Percentiles rank a stretch among this genome's conserved stretches.
phyloP scores from a whole-genome alignment of 2,329 filamentous ascomycete genomes.

The Whalleya microplaca region DNA sequence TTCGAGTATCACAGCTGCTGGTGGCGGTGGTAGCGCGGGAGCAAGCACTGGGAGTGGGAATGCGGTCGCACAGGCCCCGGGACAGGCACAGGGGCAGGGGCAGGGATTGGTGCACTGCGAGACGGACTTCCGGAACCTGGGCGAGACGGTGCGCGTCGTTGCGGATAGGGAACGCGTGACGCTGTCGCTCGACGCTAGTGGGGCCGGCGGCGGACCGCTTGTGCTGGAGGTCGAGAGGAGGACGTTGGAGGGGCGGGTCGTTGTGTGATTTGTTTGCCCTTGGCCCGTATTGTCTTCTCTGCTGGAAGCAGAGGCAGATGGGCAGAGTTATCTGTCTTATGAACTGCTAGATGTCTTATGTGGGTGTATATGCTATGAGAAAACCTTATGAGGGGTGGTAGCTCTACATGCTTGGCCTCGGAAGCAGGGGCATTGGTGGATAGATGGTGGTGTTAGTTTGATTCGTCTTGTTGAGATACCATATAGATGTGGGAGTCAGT shows the following conservation, averaged over 20 bases:
- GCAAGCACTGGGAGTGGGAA: too few relatives aligned
- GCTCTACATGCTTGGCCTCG: too few relatives aligned
- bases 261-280: slow-evolving; percentile 18
- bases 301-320: too few relatives aligned
- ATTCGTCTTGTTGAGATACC: too few relatives aligned
- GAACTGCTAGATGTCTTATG: too few relatives aligned
- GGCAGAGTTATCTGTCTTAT: too few relatives aligned
- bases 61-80: slow-evolving; percentile 6
- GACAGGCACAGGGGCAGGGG: slow-evolving; percentile 21
- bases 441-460: too few relatives aligned
- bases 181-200: slow-evolving; percentile 70
- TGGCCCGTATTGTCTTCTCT: too few relatives aligned
- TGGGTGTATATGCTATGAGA: too few relatives aligned
- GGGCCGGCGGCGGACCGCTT: slow-evolving; percentile 66
- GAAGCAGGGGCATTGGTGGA: too few relatives aligned
- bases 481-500: too few relatives aligned
- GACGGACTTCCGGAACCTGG: slow-evolving; percentile 78
- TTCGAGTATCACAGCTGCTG: slow-evolving; percentile 8
- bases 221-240: slow-evolving; percentile 64
- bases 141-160: slow-evolving; percentile 76
- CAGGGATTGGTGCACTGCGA: slow-evolving; percentile 60
- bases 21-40: slow-evolving; percentile 17
- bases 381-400: too few relatives aligned
- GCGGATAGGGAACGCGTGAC: slow-evolving; percentile 73
- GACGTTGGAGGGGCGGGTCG: slow-evolving; percentile 20